These are phyloP conservation scores for Eragrostis tef DNA, from an alignment of 202 grass and related monocot species.

Conservation along the genomic window DNA sequence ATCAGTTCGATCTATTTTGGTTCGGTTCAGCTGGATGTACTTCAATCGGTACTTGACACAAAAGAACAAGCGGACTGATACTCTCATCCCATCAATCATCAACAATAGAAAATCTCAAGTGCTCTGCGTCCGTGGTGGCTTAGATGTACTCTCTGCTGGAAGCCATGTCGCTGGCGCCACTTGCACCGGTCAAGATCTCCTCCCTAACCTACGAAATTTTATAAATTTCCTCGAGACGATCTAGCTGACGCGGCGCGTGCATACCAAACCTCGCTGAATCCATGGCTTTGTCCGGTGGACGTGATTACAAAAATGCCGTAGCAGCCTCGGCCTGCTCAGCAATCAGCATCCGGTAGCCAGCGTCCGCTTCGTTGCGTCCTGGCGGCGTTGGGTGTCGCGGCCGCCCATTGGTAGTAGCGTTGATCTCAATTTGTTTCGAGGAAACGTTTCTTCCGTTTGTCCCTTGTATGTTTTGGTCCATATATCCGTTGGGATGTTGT, in stretches of 20 bases:
- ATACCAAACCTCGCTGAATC: not conserved
- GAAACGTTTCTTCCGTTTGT: not conserved
- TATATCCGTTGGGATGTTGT: not conserved
- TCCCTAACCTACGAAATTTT: not conserved
- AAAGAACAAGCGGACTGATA: not conserved
- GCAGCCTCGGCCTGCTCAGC: not conserved
- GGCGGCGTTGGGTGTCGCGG: too few relatives aligned
- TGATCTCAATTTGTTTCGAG: not conserved
- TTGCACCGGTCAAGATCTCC: conserved; percentile 8
- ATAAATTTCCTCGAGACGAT: not conserved
- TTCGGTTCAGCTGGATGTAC: not conserved
- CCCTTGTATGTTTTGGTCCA: not conserved
- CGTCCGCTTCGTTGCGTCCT: not conserved
- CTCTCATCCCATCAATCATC: not conserved
- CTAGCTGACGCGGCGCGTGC: not conserved
- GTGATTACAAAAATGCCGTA: not conserved
- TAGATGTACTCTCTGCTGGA: not conserved
- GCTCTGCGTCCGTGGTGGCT: not conserved
- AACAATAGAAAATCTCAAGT: not conserved
- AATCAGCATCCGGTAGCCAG: not conserved
- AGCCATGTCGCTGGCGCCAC: conserved; percentile 18
- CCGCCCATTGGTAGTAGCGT: not conserved
- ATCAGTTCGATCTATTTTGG: too few relatives aligned
- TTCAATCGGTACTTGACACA: not conserved
- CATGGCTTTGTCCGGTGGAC: not conserved